phyloP scores from a whole-genome alignment of 768 basidiomycete genomes.

The Trametes cubensis region DNA sequence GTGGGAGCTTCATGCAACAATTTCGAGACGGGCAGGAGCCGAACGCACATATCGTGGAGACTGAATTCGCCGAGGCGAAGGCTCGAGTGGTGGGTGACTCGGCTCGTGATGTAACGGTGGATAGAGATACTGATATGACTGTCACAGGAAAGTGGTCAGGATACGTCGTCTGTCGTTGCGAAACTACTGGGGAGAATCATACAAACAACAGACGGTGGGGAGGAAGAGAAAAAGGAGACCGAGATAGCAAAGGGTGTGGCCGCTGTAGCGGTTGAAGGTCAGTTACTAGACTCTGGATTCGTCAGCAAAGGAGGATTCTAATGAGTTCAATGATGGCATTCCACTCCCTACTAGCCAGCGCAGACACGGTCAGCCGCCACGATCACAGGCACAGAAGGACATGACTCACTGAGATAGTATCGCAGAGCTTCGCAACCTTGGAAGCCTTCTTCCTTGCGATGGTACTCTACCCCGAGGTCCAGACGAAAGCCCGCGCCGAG shows the following conservation, averaged over 20 bases:
- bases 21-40: background rate
- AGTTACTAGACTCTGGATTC: too few species aligned
- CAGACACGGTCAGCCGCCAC: constrained; percentile 19
- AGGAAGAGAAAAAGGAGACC: too few species aligned
- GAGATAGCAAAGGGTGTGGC: constrained; percentile 6
- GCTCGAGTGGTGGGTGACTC: background rate
- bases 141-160: background rate
- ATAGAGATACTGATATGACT: background rate
- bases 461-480: constrained; percentile 30
- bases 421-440: constrained; percentile 28
- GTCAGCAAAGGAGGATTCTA: too few species aligned
- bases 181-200: background rate
- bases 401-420: too few species aligned
- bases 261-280: constrained; percentile 6
- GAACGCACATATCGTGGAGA: background rate
- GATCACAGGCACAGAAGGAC: background rate
- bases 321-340: too few species aligned
- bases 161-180: background rate
- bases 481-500: constrained; percentile 20
- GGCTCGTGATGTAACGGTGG: background rate
- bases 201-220: background rate
- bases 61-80: constrained; percentile 1
- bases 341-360: too few species aligned
- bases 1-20: background rate
- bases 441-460: constrained; percentile 34